phyloP scores from a whole-genome alignment of 768 basidiomycete species.

The Podaxis sp. region DNA sequence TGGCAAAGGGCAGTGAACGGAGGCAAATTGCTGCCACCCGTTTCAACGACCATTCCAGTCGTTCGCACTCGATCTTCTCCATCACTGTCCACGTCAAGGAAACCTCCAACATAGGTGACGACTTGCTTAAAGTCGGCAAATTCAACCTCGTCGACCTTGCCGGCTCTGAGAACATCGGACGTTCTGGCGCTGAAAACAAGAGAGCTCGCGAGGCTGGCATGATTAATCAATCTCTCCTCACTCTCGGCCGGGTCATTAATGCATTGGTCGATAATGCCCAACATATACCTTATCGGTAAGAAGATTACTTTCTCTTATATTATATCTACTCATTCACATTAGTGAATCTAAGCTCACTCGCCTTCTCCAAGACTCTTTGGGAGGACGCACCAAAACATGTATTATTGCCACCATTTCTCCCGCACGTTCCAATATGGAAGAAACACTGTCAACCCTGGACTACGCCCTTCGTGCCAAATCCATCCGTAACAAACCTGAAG shows the following conservation, averaged over 20 bases:
- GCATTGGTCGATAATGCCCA: constrained; percentile 88
- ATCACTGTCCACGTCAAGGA: constrained; percentile 94
- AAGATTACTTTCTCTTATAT: not conserved
- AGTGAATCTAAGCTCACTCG: constrained; percentile 98
- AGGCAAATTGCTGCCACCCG: constrained; percentile 94
- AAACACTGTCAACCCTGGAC: constrained; percentile 95
- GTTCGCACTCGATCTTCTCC: constrained; percentile 98
- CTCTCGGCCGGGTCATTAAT: constrained; percentile 96
- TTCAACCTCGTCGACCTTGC: constrained; percentile 97
- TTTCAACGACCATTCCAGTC: constrained; percentile 97
- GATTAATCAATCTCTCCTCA: constrained; percentile 96
- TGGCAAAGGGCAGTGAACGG: constrained; percentile 87
- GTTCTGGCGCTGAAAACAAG: constrained; percentile 94
- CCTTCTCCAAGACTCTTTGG: constrained; percentile 97
- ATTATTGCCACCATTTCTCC: constrained; percentile 97
- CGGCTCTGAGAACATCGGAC: constrained; percentile 95
- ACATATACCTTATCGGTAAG: constrained; percentile 92
- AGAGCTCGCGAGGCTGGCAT: constrained; percentile 96
- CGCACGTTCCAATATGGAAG: constrained; percentile 91
- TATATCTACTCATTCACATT: constrained; percentile 11
- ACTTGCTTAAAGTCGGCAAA: constrained; percentile 90
- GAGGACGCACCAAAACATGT: constrained; percentile 95
- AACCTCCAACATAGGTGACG: constrained; percentile 72
- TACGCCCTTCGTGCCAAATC: constrained; percentile 95
- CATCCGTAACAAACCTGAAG: constrained; percentile 92